Evolutionary conservation across 169 alveolate species (phyloP).

Genomic region (Sarcocystis neurona): DNA sequence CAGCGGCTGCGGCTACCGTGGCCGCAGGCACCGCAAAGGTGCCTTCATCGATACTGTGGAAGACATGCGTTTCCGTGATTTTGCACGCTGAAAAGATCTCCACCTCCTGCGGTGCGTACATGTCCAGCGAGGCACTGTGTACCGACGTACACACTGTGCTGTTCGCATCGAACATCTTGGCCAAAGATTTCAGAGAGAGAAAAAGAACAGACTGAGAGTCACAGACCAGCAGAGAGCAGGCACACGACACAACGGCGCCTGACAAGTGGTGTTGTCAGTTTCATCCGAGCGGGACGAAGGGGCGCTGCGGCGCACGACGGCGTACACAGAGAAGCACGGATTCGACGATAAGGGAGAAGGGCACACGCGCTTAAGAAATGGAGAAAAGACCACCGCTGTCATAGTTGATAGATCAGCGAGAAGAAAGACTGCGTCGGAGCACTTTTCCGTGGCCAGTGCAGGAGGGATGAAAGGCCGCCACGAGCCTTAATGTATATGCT

Average conservation of each 20-base stretch:
- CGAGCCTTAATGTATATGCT: too few relatives aligned
- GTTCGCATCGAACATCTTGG: slow-evolving; percentile 35
- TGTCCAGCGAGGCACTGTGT: slow-evolving; percentile 11
- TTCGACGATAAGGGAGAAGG: slow-evolving; percentile 6
- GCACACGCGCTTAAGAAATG: too few relatives aligned
- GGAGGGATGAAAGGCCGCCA: too few relatives aligned
- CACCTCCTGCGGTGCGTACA: background rate
- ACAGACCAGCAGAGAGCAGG: background rate
- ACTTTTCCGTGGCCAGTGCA: too few relatives aligned
- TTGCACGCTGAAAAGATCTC: background rate
- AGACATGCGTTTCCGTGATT: slow-evolving; percentile 8
- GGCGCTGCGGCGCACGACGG: too few relatives aligned
- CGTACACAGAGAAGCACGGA: background rate
- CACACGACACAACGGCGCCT: background rate
- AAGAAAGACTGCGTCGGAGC: too few relatives aligned
- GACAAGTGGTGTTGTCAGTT: background rate
- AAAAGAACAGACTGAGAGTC: background rate
- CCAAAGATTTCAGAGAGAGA: background rate
- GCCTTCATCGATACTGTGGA: background rate
- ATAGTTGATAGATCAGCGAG: too few relatives aligned
- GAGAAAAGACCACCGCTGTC: too few relatives aligned
- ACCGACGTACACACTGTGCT: background rate
- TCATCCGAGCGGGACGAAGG: background rate
- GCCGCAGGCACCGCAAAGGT: background rate
- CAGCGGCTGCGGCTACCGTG: slow-evolving; percentile 23